phyloP scores from a whole-genome alignment of 2,329 filamentous ascomycete species.

The Sordariomycetes sp. region DNA sequence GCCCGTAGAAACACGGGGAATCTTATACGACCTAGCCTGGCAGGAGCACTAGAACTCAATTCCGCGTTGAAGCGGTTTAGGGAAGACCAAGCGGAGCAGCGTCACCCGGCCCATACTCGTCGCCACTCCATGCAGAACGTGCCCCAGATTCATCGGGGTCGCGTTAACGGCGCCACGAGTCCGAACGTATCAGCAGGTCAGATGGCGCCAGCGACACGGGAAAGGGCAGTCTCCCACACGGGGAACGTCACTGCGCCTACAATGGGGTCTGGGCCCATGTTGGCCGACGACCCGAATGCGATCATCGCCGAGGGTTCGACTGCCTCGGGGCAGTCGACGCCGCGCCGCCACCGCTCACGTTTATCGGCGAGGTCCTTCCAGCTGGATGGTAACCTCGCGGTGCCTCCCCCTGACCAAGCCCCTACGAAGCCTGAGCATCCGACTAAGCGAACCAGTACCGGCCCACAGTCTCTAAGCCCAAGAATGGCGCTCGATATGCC shows the following conservation, averaged over 20 bases:
- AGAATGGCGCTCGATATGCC: slow-evolving; percentile 29
- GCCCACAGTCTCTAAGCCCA: slow-evolving; percentile 5
- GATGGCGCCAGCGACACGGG: neutral
- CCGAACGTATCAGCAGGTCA: neutral
- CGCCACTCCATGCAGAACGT: slow-evolving; percentile 2
- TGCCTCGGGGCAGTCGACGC: neutral
- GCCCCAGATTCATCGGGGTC: neutral
- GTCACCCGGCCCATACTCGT: neutral
- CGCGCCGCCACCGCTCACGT: neutral
- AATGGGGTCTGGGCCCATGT: neutral
- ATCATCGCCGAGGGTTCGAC: neutral
- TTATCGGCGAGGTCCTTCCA: slow-evolving; percentile 8
- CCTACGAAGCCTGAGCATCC: neutral
- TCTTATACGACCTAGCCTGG: slow-evolving; percentile 81
- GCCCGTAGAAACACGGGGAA: slow-evolving; percentile 62
- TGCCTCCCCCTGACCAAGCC: slow-evolving; percentile 19
- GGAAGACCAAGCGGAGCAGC: slow-evolving; percentile 26
- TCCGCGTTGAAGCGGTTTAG: slow-evolving; percentile 81
- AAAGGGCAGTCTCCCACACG: neutral
- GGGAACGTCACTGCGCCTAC: neutral
- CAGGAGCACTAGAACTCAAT: slow-evolving; percentile 87
- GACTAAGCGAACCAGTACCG: neutral
- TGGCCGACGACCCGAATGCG: neutral
- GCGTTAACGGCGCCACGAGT: neutral
- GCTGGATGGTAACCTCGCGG: slow-evolving; percentile 25